Evolutionary conservation across 2,329 filamentous ascomycete species (phyloP).

Genomic region (Monosporascus ibericus): DNA sequence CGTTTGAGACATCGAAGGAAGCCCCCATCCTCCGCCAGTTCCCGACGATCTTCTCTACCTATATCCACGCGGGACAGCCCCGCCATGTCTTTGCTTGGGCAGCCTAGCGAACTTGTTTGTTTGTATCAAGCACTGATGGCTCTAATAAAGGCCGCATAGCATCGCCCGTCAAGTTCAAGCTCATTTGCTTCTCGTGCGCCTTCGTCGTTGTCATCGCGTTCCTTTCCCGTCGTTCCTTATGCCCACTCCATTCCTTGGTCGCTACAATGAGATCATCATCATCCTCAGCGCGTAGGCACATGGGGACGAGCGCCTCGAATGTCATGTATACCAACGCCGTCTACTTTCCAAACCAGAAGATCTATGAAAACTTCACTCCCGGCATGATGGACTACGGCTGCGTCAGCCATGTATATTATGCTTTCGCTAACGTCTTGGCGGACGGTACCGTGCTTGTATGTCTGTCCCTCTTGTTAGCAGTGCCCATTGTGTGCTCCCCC

Average conservation of each 20-base stretch:
- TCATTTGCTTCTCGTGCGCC: neutral
- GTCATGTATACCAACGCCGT: constrained; percentile 67
- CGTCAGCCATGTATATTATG: constrained; percentile 78
- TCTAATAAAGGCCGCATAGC: neutral
- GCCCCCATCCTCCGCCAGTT: neutral
- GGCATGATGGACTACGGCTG: constrained; percentile 68
- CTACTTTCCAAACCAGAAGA: constrained; percentile 76
- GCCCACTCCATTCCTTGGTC: constrained; percentile 1
- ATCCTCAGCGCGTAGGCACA: constrained; percentile 37
- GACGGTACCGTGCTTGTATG: constrained; percentile 72
- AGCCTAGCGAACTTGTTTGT: neutral
- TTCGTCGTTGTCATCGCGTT: neutral
- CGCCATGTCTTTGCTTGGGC: neutral
- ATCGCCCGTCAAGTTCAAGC: constrained; percentile 1
- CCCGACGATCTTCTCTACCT: neutral
- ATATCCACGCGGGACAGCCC: neutral
- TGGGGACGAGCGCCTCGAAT: constrained; percentile 37
- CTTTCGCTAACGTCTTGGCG: constrained; percentile 67
- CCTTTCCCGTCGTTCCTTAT: neutral
- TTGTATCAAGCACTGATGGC: neutral
- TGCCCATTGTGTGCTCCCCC: neutral
- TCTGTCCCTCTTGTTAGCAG: constrained; percentile 14
- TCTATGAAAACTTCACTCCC: constrained; percentile 68
- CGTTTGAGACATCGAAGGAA: constrained; percentile 11
- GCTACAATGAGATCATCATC: constrained; percentile 34